phyloP scores from a whole-genome alignment of 179 eudicot species.

The Spinacia oleracea region DNA sequence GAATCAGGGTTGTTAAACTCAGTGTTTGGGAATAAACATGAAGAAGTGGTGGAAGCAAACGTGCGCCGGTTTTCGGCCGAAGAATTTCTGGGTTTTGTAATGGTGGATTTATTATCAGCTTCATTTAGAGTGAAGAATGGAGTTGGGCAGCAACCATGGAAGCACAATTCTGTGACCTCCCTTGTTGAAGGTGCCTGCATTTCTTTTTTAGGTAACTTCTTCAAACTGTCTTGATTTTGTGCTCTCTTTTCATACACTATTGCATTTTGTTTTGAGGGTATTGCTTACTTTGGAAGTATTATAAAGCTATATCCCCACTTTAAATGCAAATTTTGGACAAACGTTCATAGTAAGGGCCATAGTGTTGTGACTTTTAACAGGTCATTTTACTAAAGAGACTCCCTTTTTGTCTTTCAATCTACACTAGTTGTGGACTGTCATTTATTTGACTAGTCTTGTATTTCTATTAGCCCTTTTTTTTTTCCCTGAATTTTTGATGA shows the following conservation, averaged over 20 bases:
- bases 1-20: conserved; percentile 77
- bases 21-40: conserved; percentile 67
- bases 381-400: conserved; percentile 16
- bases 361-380: conserved; percentile 27
- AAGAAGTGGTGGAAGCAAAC: conserved; percentile 52
- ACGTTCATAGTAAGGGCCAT: conserved; percentile 19
- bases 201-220: conserved; percentile 22
- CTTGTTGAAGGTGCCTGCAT: conserved; percentile 60
- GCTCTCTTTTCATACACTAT: conserved; percentile 13
- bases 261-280: background rate
- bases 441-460: conserved; percentile 27
- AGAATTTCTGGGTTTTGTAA: conserved; percentile 46
- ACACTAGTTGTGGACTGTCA: conserved; percentile 14
- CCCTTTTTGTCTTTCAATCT: conserved; percentile 29
- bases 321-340: conserved; percentile 35
- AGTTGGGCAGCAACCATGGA: conserved; percentile 57
- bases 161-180: conserved; percentile 51
- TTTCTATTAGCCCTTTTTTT: conserved; percentile 17
- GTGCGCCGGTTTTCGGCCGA: conserved; percentile 51
- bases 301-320: conserved; percentile 20
- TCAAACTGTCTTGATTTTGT: conserved; percentile 20
- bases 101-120: conserved; percentile 29
- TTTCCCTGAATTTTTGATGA: conserved; percentile 12
- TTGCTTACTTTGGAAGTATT: conserved; percentile 40
- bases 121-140: conserved; percentile 47